Conservation (phyloP, 495 filamentous ascomycete genomes). For the Talaromyces borbonicus region DNA sequence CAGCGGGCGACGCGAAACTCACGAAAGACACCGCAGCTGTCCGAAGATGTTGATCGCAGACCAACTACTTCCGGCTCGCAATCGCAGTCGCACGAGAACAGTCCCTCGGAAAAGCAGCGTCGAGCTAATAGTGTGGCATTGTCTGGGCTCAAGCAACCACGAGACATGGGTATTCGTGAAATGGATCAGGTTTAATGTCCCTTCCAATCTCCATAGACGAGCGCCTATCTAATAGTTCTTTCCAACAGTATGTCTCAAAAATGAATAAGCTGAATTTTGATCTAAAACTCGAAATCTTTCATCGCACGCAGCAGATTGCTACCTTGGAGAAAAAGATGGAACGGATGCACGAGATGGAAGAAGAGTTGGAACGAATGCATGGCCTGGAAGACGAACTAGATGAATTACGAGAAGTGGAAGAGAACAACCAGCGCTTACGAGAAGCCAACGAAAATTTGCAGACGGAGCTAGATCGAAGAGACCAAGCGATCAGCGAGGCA, state of each 20-base stretch:
- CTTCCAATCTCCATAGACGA: background rate
- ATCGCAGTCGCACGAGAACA: constrained; percentile 20
- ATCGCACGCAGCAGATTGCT: constrained; percentile 54
- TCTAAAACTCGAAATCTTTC: constrained; percentile 74
- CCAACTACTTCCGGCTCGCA: constrained; percentile 23
- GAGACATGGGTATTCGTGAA: constrained; percentile 41
- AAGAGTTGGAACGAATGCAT: constrained; percentile 58
- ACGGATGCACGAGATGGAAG: constrained; percentile 55
- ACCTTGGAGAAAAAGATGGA: constrained; percentile 59
- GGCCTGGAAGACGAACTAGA: constrained; percentile 54
- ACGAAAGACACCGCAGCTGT: constrained; percentile 19
- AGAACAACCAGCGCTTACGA: constrained; percentile 35
- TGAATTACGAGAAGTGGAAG: constrained; percentile 45
- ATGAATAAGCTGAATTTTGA: constrained; percentile 86
- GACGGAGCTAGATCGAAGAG: constrained; percentile 60
- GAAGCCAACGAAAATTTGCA: constrained; percentile 59
- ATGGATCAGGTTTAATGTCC: constrained; percentile 38
- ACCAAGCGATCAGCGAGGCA: constrained; percentile 73
- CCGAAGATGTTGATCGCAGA: constrained; percentile 17
- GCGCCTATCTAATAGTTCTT: background rate
- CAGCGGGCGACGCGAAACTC: constrained; percentile 32
- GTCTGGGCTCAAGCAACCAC: constrained; percentile 22
- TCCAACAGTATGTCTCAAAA: constrained; percentile 41
- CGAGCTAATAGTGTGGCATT: constrained; percentile 18
- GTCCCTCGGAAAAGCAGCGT: constrained; percentile 27